These are phyloP conservation scores for Termitomyces eurrhizus DNA, from an alignment of 768 basidiomycete species.

Conservation along the genomic window DNA sequence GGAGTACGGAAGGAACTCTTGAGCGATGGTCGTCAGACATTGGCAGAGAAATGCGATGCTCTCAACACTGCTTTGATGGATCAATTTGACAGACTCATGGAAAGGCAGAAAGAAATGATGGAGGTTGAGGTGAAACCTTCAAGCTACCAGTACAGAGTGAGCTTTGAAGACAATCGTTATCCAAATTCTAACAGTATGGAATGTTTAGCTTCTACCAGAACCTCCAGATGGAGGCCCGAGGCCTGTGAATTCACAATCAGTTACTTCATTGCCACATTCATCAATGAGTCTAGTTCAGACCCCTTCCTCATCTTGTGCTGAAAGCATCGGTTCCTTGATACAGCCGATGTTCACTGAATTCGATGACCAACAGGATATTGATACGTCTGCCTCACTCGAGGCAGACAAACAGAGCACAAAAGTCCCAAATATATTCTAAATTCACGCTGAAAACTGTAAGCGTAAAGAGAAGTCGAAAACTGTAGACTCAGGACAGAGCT, in stretches of 20 bases:
- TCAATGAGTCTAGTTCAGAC: background rate
- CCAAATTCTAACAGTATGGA: background rate
- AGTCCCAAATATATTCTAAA: no score
- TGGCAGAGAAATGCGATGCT: background rate
- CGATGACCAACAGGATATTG: background rate
- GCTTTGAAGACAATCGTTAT: background rate
- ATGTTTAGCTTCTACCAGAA: no score
- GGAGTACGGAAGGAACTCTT: background rate
- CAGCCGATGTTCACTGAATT: background rate
- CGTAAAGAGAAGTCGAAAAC: no score
- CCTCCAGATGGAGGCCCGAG: no score
- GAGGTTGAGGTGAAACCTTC: background rate
- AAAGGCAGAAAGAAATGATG: background rate
- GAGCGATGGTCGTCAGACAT: background rate
- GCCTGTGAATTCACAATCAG: background rate
- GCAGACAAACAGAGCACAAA: no score
- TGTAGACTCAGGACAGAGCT: no score
- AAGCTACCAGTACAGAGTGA: background rate
- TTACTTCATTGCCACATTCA: background rate
- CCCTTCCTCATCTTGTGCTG: no score
- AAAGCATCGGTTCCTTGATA: no score
- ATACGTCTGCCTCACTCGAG: no score
- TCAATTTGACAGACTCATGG: background rate
- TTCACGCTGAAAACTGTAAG: no score
- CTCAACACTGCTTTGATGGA: background rate